Evolutionary conservation across 306 rosid species (phyloP).

Genomic region (Quercus berberidifolia): DNA sequence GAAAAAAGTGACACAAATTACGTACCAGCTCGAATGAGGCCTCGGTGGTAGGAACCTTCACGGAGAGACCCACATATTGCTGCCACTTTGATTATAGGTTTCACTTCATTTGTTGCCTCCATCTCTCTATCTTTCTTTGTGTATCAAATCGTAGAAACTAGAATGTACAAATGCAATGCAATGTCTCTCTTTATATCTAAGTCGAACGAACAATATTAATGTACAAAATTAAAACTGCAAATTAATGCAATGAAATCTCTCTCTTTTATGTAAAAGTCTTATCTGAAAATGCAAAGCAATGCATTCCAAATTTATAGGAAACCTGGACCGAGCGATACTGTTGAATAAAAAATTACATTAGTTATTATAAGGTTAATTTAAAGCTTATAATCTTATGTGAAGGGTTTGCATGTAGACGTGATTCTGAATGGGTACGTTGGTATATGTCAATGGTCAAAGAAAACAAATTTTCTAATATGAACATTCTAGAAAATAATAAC

Average conservation of each 20-base stretch:
- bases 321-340: no score
- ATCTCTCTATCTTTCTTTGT: background rate
- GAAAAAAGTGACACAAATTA: background rate
- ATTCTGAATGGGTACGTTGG: no score
- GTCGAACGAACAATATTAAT: no score
- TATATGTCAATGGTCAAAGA: no score
- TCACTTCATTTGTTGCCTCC: background rate
- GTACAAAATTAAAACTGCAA: background rate
- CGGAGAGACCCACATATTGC: conserved; percentile 33
- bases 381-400: no score
- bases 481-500: no score
- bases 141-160: background rate
- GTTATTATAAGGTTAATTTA: no score
- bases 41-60: conserved; percentile 31
- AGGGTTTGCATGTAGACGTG: no score
- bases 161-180: background rate
- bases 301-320: no score
- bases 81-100: conserved; percentile 8
- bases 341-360: no score
- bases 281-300: no score
- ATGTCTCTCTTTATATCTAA: background rate
- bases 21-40: conserved; percentile 24
- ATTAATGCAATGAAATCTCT: background rate
- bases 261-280: background rate
- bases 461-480: no score